phyloP scores from a whole-genome alignment of 805 yeast genomes.

The Saccharomycopsis babjevae region DNA sequence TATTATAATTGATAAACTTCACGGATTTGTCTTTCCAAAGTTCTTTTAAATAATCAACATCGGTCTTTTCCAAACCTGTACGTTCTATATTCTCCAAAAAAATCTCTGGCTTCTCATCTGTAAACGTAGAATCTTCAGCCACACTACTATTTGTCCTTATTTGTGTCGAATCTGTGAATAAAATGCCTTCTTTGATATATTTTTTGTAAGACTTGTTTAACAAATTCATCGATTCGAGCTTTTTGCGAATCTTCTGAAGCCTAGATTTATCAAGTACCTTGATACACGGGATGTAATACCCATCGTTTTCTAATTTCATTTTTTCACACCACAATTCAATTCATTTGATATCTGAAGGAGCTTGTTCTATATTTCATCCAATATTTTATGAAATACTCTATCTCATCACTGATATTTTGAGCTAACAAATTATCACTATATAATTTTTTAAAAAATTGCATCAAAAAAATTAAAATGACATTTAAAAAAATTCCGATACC shows the following conservation, averaged over 20 bases:
- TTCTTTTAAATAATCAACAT: background rate
- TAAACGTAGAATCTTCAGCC: background rate
- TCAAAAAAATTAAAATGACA: background rate
- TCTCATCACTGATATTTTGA: no score
- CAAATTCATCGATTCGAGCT: background rate
- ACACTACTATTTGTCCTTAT: background rate
- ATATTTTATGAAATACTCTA: no score
- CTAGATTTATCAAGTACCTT: background rate
- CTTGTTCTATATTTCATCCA: no score
- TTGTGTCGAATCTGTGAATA: background rate
- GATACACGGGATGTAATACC: background rate
- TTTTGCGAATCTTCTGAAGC: background rate
- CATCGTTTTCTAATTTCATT: background rate
- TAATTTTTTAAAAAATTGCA: no score
- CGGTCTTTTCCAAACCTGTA: background rate
- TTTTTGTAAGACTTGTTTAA: background rate
- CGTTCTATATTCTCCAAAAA: background rate
- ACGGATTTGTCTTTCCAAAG: background rate
- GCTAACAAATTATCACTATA: no score
- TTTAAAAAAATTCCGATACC: constrained; percentile 53
- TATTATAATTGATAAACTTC: background rate
- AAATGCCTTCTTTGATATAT: background rate
- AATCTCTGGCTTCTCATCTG: background rate
- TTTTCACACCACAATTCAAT: background rate
- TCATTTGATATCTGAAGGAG: no score